Base-by-base conservation (phyloP, 495 filamentous ascomycete genomes). In the Rusavskia elegans region DNA sequence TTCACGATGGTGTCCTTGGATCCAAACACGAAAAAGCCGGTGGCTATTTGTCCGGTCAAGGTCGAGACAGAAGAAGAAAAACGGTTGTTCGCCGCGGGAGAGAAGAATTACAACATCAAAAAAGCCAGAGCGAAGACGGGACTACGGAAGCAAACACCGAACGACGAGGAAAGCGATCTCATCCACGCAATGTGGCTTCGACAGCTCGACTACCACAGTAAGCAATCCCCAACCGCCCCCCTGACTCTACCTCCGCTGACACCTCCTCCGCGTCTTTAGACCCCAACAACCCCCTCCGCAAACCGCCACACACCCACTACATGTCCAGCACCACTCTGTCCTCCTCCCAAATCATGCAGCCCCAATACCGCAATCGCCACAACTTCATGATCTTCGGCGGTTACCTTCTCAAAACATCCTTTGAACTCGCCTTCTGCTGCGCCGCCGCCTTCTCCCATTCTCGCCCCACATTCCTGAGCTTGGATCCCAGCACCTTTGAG, bases 341-440 rank as follows among this genome's bases (percentile, higher is more conserved):
- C 51, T 82, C 82, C 1, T 82, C 85, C 5, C 76, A 76, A 58
- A 87, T 93, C 52, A 93, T 93, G 87, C 85, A 89, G 58, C 87
- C 87, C 3, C 86, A 90, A 64, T 80, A 87, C 61, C 80, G 86
- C 35, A 90, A 90, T 64, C 72, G 85, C 3, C 85, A 90, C 68
- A 83, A 85, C 58, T 89, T 88, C 69, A 89, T 88, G 85, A 88
- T 93, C 48, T 93, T 90, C 60, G 87, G 87, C 21, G 87, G 87
- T 19, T 89, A 86, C 64, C 77, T 90, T 1, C 72, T 93, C 0
- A 87, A 87, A 62, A 78, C 83, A 55, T 83, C 83, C 4, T 89
- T 89, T 59, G 87, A 93, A 65, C 73, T 93, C 1, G 85, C 87
- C n/a, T 93, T 93, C 68, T 87, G 82, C 64, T 87, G 84, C 62